A percentile compares a stretch with the other conserved stretches of the same genome.
phyloP scores from a whole-genome alignment of 1,139 yeast species.

The Candida neerlandica region DNA sequence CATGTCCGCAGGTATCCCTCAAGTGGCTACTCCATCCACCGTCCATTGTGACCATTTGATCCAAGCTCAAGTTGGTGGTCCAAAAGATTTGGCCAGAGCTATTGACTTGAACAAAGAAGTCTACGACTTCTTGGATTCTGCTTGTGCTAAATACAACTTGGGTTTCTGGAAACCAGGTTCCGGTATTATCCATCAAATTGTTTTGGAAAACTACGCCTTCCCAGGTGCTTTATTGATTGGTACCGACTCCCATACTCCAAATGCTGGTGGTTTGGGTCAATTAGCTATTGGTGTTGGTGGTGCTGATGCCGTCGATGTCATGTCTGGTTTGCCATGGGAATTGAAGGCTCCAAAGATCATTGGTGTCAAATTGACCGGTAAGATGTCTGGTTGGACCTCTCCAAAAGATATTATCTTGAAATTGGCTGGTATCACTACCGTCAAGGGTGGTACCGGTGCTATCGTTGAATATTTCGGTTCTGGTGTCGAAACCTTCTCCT shows the following conservation, averaged over 20 bases:
- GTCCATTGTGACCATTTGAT: conserved; percentile 97
- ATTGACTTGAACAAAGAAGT: conserved; percentile 89
- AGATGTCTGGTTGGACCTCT: conserved; percentile 87
- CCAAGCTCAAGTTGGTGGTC: conserved; percentile 93
- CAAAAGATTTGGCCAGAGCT: conserved; percentile 69
- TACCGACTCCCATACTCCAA: conserved; percentile 96
- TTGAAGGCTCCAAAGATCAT: conserved; percentile 91
- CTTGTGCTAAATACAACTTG: conserved; percentile 91
- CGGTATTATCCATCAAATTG: conserved; percentile 97
- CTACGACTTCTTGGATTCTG: conserved; percentile 85
- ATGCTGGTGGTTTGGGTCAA: conserved; percentile 97
- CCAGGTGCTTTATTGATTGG: conserved; percentile 97
- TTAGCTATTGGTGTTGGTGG: conserved; percentile 99
- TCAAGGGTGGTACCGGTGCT: conserved; percentile 96
- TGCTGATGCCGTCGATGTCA: conserved; percentile 97
- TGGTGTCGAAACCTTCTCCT: conserved; percentile 81
- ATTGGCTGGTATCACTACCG: conserved; percentile 87
- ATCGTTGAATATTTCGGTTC: conserved; percentile 95
- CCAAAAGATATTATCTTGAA: conserved; percentile 95
- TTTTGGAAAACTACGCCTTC: conserved; percentile 88
- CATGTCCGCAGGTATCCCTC: conserved; percentile 90
- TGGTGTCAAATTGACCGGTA: conserved; percentile 90
- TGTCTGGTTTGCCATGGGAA: conserved; percentile 99
- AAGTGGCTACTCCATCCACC: conserved; percentile 89
- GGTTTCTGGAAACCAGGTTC: conserved; percentile 99